phyloP scores from a whole-genome alignment of 108 stramenopile species.

The Pseudonitzschia delicatissima region DNA sequence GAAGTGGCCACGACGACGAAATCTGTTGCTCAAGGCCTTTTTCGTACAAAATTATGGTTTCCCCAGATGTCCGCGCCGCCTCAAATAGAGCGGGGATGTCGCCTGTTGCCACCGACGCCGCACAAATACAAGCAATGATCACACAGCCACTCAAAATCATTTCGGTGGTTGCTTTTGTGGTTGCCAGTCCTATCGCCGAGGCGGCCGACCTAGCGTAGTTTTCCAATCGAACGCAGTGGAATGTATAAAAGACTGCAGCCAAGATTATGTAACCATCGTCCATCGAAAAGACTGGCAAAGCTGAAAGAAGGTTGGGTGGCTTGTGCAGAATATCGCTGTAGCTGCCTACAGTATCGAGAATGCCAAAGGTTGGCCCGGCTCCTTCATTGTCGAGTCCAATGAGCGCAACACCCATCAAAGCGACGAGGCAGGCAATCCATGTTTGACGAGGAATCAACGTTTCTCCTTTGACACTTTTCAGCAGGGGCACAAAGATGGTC shows the following conservation, averaged over 20 bases:
- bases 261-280: constrained; percentile 63
- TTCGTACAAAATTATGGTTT: not conserved
- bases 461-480: constrained; percentile 4
- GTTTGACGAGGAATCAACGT: constrained; percentile 28
- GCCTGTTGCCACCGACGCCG: not conserved
- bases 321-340: not conserved
- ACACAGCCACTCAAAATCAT: constrained; percentile 42
- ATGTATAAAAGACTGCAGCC: constrained; percentile 62
- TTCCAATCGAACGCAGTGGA: constrained; percentile 79
- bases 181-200: constrained; percentile 54
- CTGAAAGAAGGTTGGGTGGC: not conserved
- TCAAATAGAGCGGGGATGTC: not conserved
- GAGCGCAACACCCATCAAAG: constrained; percentile 60
- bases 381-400: constrained; percentile 41
- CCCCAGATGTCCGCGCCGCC: not conserved
- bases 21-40: not conserved
- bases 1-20: not conserved
- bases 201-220: constrained; percentile 48
- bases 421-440: constrained; percentile 65
- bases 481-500: constrained; percentile 69
- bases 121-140: not conserved
- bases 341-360: not conserved
- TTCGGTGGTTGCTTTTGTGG: constrained; percentile 63
- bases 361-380: not conserved
- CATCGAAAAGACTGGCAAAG: constrained; percentile 8